These are phyloP conservation scores for Eutrema salsugineum DNA, from an alignment of 441 rosid species.

Conservation along the genomic window DNA sequence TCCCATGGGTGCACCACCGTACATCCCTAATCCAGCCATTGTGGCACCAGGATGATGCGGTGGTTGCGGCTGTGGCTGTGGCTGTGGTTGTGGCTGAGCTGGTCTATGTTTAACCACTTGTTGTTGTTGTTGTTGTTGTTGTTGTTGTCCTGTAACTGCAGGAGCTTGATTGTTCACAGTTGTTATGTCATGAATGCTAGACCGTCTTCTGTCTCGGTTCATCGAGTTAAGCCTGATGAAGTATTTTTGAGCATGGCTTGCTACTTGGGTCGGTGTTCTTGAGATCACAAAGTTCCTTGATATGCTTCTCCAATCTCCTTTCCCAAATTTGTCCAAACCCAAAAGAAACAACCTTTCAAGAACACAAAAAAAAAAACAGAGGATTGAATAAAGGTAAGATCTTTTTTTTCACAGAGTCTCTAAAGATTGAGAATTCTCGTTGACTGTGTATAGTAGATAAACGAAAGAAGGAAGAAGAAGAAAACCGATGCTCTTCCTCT, in stretches of 20 bases:
- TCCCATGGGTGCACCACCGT: conserved; percentile 65
- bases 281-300: conserved; percentile 65
- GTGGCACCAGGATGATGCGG: conserved; percentile 44
- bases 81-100: conserved; percentile 33
- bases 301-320: conserved; percentile 81
- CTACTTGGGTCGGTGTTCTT: conserved; percentile 73
- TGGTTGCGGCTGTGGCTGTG: conserved; percentile 37
- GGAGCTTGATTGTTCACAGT: conserved; percentile 39
- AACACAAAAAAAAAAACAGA: not conserved
- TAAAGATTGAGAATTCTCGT: not conserved
- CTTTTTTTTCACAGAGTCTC: not conserved
- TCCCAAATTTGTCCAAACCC: conserved; percentile 68
- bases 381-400: not conserved
- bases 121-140: conserved; percentile 11
- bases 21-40: conserved; percentile 61
- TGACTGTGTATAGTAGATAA: not conserved
- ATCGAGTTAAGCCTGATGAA: conserved; percentile 62
- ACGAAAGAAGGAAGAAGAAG: not conserved
- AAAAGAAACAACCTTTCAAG: conserved; percentile 54
- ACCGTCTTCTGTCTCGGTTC: conserved; percentile 64
- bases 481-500: conserved; percentile 68
- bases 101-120: conserved; percentile 33
- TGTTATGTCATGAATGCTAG: conserved; percentile 70
- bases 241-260: conserved; percentile 79
- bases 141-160: conserved; percentile 43